Evolutionary conservation across 2,329 filamentous ascomycete species (phyloP).

Genomic region (Paecilomyces sp.): DNA sequence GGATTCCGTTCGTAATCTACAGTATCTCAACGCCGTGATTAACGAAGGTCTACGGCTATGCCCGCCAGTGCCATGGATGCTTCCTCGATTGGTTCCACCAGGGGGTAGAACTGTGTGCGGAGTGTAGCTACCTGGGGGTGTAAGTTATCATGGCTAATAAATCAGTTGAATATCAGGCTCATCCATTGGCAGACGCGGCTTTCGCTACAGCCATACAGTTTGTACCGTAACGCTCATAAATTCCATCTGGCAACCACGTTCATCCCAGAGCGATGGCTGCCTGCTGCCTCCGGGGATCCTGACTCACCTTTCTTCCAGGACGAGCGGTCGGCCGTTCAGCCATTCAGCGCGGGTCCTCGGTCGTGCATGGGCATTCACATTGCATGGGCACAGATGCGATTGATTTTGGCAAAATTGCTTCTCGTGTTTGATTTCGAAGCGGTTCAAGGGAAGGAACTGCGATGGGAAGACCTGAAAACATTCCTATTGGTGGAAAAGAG

Average conservation of each 20-base stretch:
- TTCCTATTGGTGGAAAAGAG: not conserved
- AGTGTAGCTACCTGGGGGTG: not conserved
- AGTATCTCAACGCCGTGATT: constrained; percentile 44
- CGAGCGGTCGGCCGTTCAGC: not conserved
- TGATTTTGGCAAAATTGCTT: not conserved
- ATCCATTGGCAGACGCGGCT: no score
- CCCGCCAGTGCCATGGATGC: constrained; percentile 27
- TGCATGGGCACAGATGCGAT: not conserved
- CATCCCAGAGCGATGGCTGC: constrained; percentile 34
- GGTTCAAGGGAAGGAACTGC: not conserved
- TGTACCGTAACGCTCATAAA: no score
- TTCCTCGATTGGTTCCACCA: constrained; percentile 2
- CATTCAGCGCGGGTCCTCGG: not conserved
- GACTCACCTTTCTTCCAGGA: not conserved
- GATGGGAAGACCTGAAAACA: not conserved
- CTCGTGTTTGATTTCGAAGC: not conserved
- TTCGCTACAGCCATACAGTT: no score
- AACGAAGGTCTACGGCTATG: constrained; percentile 42
- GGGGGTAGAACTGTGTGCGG: no score
- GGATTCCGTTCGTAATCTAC: constrained; percentile 15
- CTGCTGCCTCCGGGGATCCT: not conserved
- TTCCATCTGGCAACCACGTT: constrained; percentile 10
- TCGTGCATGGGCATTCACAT: constrained; percentile 1
- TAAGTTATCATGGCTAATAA: no score
- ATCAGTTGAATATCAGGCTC: no score